Evolutionary conservation across 2,329 filamentous ascomycete species (phyloP), one percentile per base, ranked within the genome.

Genomic region (Aspergillus phoenicis): DNA sequence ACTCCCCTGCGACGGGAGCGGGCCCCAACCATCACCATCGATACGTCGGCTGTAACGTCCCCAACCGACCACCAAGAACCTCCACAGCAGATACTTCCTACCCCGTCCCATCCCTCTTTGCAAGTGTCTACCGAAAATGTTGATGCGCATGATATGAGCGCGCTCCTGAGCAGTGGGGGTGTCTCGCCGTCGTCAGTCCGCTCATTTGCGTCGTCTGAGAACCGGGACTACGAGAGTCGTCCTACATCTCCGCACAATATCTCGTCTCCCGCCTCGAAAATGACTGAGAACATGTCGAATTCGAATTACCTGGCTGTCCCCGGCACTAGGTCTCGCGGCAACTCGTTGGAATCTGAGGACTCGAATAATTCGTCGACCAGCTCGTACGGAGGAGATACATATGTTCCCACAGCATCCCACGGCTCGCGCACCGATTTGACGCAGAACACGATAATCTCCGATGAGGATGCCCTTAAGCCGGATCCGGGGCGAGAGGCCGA

Each of bases 401-500:
- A 83, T 63, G 80, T 85, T 22, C 75, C 69, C 39, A 77, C 76
- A 4, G 69, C 79, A 49, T 71, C 77, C 24, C 73, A 81, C 33
- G 74, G 77, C 36, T 81, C 81, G 22, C 77, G 76, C 33, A 71
- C 77, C 2, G 78, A 80, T 57, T 74, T 55, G 70, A 78, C 66
- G 69, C 81, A 64, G 71, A 76, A 79, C 51, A 78, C 82, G 61
- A 75, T 89, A 8, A 78, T 87, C 54, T 84, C 85, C 48, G 85
- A 87, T 64, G 79, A 86, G 62, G 85, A 89, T 61, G 87, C 89
- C 0, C 77, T 91, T 10, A 83, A 80, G 20, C 88, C 90, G 0
- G 90, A 93, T 70, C 89, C 87, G 1, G 89, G 88, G 6, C 89
- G 86, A 1, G 89, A 93, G 74, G 83, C 80, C 17, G 87, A 91